A percentile compares a stretch with the other conserved stretches of the same genome.
Evolutionary conservation across 345 rosid species (phyloP).

Genomic region (Euphorbia tirucalli): DNA sequence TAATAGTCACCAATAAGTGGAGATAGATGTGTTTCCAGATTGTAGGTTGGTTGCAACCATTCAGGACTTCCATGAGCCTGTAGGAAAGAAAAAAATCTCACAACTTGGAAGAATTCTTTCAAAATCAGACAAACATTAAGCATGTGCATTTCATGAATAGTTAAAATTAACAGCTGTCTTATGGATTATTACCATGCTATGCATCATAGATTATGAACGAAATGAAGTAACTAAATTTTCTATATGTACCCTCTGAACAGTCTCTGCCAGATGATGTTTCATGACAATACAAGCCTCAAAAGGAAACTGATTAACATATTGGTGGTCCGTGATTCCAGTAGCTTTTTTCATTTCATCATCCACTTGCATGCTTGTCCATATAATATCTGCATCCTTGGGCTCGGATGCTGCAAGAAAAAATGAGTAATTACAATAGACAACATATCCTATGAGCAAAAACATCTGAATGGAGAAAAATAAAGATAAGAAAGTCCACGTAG

Average conservation of each 20-base stretch:
- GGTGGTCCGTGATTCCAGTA: slow-evolving; percentile 71
- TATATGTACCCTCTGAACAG: slow-evolving; percentile 63
- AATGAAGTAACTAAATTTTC: slow-evolving; percentile 2
- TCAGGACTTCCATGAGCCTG: slow-evolving; percentile 83
- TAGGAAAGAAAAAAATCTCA: slow-evolving; percentile 22
- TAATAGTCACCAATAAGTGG: slow-evolving; percentile 80
- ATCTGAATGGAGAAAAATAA: not conserved
- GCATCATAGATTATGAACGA: not conserved
- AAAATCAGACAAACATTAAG: not conserved
- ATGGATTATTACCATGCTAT: not conserved
- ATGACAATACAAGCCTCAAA: slow-evolving; percentile 94
- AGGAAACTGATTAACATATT: slow-evolving; percentile 81
- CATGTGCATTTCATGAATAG: too few relatives aligned
- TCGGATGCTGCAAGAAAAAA: slow-evolving; percentile 59
- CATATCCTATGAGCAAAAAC: not conserved
- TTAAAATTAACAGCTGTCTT: not conserved
- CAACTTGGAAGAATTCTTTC: not conserved
- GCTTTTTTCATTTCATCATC: slow-evolving; percentile 74
- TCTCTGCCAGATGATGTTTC: slow-evolving; percentile 98
- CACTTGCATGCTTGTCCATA: slow-evolving; percentile 89
- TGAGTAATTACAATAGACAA: not conserved
- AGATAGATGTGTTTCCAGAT: slow-evolving; percentile 73
- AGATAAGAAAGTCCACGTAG: not conserved
- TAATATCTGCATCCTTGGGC: slow-evolving; percentile 76
- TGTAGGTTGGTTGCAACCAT: slow-evolving; percentile 91